Evolutionary conservation across 208 protist species (phyloP).

Genomic region (Novymonas esmeraldas): DNA sequence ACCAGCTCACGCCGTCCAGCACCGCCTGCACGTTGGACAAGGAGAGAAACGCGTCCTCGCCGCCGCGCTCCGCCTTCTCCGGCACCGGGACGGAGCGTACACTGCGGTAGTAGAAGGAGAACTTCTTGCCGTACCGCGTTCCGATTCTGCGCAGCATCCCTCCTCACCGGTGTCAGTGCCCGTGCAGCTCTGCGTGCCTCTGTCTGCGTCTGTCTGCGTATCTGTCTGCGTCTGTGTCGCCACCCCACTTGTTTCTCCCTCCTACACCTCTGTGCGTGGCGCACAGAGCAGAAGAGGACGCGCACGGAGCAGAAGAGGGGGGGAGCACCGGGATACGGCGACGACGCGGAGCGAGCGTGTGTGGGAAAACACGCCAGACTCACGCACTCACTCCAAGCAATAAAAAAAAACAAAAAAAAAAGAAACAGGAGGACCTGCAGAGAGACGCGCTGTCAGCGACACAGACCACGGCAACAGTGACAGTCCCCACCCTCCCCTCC

Average conservation of each 20-base stretch:
- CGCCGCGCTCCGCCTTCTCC: constrained; percentile 51
- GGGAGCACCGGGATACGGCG: neutral
- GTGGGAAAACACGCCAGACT: no score
- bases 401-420: neutral
- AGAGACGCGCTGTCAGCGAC: neutral
- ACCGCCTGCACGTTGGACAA: constrained; percentile 51
- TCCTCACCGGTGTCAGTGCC: neutral
- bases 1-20: constrained; percentile 83
- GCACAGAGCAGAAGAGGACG: neutral
- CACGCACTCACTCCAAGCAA: no score
- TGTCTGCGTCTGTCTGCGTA: no score
- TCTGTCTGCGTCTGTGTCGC: no score
- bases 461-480: neutral
- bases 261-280: neutral
- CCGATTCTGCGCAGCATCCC: constrained; percentile 24
- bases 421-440: neutral
- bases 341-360: neutral
- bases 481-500: neutral
- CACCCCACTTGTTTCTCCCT: neutral
- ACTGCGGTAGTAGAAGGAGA: constrained; percentile 55
- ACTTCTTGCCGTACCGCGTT: constrained; percentile 10
- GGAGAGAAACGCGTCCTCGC: constrained; percentile 78
- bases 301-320: neutral
- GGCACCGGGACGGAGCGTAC: constrained; percentile 39
- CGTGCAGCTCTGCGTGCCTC: neutral